phyloP scores from a whole-genome alignment of 106 monocot species.

The Dendrobium officinale region DNA sequence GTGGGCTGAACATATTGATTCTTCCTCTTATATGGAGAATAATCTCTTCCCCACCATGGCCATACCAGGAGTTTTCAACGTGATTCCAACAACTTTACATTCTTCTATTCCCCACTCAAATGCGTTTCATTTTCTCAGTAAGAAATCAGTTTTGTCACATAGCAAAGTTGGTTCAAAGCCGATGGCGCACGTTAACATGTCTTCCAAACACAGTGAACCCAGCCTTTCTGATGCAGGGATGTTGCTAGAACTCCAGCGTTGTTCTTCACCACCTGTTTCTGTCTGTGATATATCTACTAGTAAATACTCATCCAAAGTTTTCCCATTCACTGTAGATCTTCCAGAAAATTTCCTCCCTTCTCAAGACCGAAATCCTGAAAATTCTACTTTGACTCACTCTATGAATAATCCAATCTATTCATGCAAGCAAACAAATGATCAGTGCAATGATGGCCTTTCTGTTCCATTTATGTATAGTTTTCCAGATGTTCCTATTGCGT shows the following conservation, averaged over 20 bases:
- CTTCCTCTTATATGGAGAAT: slow-evolving; percentile 8
- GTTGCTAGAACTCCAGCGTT: background rate
- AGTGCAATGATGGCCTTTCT: background rate
- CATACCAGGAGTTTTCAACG: no score
- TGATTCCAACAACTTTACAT: no score
- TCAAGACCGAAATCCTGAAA: slow-evolving; percentile 7
- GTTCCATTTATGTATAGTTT: no score
- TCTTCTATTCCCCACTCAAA: no score
- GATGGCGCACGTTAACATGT: background rate
- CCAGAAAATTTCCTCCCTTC: background rate
- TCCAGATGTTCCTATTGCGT: no score
- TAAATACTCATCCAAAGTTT: background rate
- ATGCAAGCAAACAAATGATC: background rate
- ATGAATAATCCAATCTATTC: background rate
- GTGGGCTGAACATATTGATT: background rate
- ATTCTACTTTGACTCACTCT: background rate
- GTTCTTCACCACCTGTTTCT: slow-evolving; percentile 6
- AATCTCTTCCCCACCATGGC: background rate
- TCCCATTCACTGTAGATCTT: background rate
- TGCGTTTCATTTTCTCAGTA: slow-evolving; percentile 4
- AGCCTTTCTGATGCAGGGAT: background rate
- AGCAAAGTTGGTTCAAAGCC: slow-evolving; percentile 7
- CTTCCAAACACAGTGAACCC: background rate
- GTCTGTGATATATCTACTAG: slow-evolving; percentile 2
- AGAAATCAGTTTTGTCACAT: slow-evolving; percentile 4